Base-by-base conservation (phyloP, 169 alveolate species). In the Eimeria acervulina region DNA sequence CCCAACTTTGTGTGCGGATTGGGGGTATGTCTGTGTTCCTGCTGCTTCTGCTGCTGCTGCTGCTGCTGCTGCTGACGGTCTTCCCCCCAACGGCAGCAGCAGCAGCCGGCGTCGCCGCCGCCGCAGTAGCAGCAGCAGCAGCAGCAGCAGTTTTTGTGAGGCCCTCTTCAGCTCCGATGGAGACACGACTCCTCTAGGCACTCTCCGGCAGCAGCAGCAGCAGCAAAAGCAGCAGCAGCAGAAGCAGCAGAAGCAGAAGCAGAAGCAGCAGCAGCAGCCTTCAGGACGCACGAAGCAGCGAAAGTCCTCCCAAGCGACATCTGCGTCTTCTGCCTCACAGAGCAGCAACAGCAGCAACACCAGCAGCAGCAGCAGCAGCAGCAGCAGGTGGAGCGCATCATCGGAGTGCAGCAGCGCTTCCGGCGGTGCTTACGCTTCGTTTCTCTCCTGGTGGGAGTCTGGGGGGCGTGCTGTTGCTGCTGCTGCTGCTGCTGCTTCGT, bases 321-420 rank as follows among this genome's bases (percentile, higher is more conserved):
- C 85, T 13, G 44, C 85, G 15, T 36, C 85, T 38, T 36, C 85
- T 12, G 40, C 2, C n/a, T 68, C 80, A 28, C 80, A 68, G 80
- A 13, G n/a, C 80, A 68, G 80, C 28, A 68, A 36, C 80, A 68
- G 15, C 36, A 68, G 80, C n/a, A 68, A 36, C 80, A 68, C 15
- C 80, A 68, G 80, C 80, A 68, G 80, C 80, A 68, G 80, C 80
- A 68, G 80, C 80, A 68, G 80, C 80, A 68, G 80, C 80, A 68
- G 80, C 80, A 1, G 55, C n/a, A n/a, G n/a, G n/a, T n/a, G n/a
- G n/a, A n/a, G n/a, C n/a, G n/a, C n/a, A n/a, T n/a, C n/a, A n/a
- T 38, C 59, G 15, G 44, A 31, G 36, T 74, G 59, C 59, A 36
- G 15, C 55, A 33, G 36, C 38, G 59, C 52, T n/a, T 28, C n/a